phyloP scores from a whole-genome alignment of 768 basidiomycete species.

The Collybia sordida region DNA sequence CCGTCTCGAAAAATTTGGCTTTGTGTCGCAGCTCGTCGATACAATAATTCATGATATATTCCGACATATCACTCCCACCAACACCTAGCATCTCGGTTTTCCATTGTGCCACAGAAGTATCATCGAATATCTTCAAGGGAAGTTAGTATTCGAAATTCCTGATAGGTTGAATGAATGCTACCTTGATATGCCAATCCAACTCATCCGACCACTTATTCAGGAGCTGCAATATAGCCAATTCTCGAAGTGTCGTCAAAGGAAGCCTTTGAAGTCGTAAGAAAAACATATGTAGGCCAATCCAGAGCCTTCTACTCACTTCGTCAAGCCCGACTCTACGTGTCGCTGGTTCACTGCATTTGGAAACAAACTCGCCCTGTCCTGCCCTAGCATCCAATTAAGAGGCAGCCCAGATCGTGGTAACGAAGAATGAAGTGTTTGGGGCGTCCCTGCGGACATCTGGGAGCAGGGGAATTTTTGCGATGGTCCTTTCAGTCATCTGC shows the following conservation, averaged over 20 bases:
- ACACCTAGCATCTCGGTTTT: conserved; percentile 7
- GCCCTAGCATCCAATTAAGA: no score
- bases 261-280: conserved; percentile 2
- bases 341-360: background rate
- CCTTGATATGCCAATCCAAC: conserved; percentile 22
- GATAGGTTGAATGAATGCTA: background rate
- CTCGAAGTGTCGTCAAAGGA: conserved; percentile 17
- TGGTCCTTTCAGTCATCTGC: no score
- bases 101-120: conserved; percentile 11
- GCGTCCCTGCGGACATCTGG: no score
- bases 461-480: no score
- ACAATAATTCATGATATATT: conserved; percentile 19
- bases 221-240: conserved; percentile 20
- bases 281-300: background rate
- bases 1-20: conserved; percentile 13
- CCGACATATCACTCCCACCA: conserved; percentile 4
- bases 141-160: background rate
- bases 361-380: background rate
- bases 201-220: conserved; percentile 27
- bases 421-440: no score
- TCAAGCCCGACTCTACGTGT: background rate
- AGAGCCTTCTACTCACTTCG: background rate
- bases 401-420: no score
- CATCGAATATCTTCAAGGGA: conserved; percentile 10
- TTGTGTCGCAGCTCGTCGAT: conserved; percentile 21